phyloP scores from a whole-genome alignment of 208 protist species.

The Endotrypanum monterogeii region DNA sequence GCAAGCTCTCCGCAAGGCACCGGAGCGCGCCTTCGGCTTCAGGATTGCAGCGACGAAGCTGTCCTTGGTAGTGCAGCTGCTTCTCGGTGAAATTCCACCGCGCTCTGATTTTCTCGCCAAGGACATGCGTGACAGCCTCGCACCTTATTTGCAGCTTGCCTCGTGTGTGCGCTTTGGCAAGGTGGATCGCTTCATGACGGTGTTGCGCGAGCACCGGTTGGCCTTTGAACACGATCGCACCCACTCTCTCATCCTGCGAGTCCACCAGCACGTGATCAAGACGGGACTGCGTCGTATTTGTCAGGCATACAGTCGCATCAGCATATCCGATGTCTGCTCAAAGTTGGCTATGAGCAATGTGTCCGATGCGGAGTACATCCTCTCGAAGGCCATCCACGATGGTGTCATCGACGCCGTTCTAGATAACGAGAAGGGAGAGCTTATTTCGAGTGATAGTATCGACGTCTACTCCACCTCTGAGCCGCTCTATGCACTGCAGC shows the following conservation, averaged over 20 bases:
- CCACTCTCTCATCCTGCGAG: constrained; percentile 95
- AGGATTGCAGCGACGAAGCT: constrained; percentile 94
- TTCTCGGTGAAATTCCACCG: constrained; percentile 98
- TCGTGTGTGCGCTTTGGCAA: constrained; percentile 96
- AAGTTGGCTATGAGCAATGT: constrained; percentile 96
- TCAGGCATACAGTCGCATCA: constrained; percentile 97
- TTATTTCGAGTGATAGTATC: constrained; percentile 94
- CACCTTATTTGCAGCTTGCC: constrained; percentile 95
- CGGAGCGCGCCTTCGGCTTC: constrained; percentile 95
- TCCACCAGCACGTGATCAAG: constrained; percentile 98
- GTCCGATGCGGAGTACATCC: constrained; percentile 97
- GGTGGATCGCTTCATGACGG: constrained; percentile 92
- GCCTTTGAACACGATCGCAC: constrained; percentile 95
- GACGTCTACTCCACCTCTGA: constrained; percentile 97
- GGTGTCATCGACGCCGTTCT: constrained; percentile 97
- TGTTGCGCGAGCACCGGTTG: constrained; percentile 88
- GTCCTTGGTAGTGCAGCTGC: constrained; percentile 95
- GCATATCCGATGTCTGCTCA: constrained; percentile 93
- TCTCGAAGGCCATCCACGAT: constrained; percentile 97
- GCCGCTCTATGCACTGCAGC: constrained; percentile 93
- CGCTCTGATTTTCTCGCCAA: constrained; percentile 89
- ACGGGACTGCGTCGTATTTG: constrained; percentile 97
- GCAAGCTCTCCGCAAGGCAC: constrained; percentile 96
- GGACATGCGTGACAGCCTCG: constrained; percentile 85
- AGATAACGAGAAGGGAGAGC: constrained; percentile 92